Evolutionary conservation across 768 basidiomycete species (phyloP).

Genomic region (Agrocybe praecox): DNA sequence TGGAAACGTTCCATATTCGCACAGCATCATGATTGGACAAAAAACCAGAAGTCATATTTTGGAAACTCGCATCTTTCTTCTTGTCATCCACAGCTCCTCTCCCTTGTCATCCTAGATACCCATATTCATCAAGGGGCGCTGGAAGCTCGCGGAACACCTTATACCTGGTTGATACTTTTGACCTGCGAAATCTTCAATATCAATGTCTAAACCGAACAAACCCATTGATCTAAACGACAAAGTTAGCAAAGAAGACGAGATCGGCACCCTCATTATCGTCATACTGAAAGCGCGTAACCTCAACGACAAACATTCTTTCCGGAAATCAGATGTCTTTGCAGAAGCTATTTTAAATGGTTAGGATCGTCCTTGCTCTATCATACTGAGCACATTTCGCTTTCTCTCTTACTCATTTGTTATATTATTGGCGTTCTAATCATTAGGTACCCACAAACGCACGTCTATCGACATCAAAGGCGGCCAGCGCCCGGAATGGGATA

Average conservation of each 20-base stretch:
- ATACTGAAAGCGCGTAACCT: constrained; percentile 86
- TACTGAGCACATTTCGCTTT: background rate
- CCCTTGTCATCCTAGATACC: background rate
- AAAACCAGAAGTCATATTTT: background rate
- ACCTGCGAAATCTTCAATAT: background rate
- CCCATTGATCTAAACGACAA: constrained; percentile 13
- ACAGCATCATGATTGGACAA: background rate
- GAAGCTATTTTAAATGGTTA: constrained; percentile 59
- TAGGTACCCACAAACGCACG: constrained; percentile 67
- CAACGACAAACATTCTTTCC: constrained; percentile 80
- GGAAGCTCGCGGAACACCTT: background rate
- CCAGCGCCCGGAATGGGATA: constrained; percentile 93
- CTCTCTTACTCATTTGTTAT: background rate
- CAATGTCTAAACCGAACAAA: constrained; percentile 13
- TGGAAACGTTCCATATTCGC: background rate
- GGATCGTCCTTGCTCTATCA: constrained; percentile 6
- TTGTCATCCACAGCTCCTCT: background rate
- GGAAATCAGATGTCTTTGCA: constrained; percentile 91
- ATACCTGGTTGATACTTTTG: no score
- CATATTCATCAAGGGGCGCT: background rate
- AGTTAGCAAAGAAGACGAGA: constrained; percentile 45
- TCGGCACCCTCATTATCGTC: constrained; percentile 85
- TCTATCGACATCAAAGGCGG: constrained; percentile 82
- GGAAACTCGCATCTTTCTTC: background rate
- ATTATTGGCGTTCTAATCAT: background rate